These are phyloP conservation scores for Nemania serpens DNA, from an alignment of 2,329 filamentous ascomycete species.

Conservation along the genomic window DNA sequence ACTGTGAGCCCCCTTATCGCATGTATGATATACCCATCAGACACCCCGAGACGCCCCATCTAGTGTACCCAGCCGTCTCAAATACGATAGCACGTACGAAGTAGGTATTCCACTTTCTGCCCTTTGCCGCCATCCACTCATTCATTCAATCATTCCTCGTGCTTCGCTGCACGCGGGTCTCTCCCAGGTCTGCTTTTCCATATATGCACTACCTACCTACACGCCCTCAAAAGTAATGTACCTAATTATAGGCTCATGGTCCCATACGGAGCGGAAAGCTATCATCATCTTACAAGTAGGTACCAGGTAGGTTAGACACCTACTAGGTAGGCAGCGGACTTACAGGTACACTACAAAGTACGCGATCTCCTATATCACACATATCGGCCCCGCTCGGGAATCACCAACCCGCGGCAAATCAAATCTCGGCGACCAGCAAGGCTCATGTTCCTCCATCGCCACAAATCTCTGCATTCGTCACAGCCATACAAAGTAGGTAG, in stretches of 20 bases:
- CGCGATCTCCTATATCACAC: background rate
- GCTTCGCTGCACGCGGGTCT: too few relatives aligned
- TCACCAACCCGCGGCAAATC: slow-evolving; percentile 14
- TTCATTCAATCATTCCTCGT: too few relatives aligned
- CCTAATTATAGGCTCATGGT: too few relatives aligned
- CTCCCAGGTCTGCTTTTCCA: too few relatives aligned
- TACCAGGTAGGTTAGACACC: too few relatives aligned
- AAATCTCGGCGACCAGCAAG: slow-evolving; percentile 22
- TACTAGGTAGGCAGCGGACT: too few relatives aligned
- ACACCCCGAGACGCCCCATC: slow-evolving; percentile 4
- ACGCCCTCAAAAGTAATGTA: too few relatives aligned
- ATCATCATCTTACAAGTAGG: too few relatives aligned
- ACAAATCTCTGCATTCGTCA: slow-evolving; percentile 26
- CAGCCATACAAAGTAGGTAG: slow-evolving; percentile 10
- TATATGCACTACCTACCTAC: too few relatives aligned
- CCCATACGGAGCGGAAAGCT: too few relatives aligned
- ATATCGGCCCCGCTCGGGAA: slow-evolving; percentile 22
- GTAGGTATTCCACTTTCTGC: slow-evolving; percentile 26
- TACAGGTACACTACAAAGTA: background rate
- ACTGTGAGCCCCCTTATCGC: slow-evolving; percentile 15
- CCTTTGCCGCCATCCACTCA: slow-evolving; percentile 14
- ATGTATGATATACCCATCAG: background rate
- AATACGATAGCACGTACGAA: slow-evolving; percentile 7
- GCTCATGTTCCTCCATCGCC: slow-evolving; percentile 24
- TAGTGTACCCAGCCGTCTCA: slow-evolving; percentile 33